Evolutionary conservation across 192 early-diverging fungal species (phyloP).

Genomic region (Backusella tarrabulga): DNA sequence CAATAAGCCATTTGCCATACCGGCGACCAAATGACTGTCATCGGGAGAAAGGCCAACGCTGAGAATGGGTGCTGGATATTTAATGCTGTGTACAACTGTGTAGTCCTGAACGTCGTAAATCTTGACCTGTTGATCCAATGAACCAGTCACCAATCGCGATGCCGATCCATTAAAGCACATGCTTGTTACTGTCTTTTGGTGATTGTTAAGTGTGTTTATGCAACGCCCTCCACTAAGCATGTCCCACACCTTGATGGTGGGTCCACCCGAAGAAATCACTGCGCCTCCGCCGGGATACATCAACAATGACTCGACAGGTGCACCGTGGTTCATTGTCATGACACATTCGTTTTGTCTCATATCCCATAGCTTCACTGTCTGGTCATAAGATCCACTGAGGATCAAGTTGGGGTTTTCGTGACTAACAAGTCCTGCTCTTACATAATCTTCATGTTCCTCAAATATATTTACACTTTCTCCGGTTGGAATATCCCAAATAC

Average conservation of each 20-base stretch:
- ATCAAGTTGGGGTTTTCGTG: slow-evolving; percentile 80
- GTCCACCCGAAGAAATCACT: slow-evolving; percentile 77
- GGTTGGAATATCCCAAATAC: slow-evolving; percentile 92
- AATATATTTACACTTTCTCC: slow-evolving; percentile 69
- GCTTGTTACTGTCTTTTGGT: slow-evolving; percentile 95
- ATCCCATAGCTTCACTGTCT: slow-evolving; percentile 94
- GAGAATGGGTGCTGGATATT: slow-evolving; percentile 89
- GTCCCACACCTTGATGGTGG: slow-evolving; percentile 87
- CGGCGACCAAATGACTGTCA: slow-evolving; percentile 85
- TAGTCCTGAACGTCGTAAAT: slow-evolving; percentile 86
- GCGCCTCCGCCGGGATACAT: slow-evolving; percentile 82
- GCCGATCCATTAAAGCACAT: slow-evolving; percentile 79
- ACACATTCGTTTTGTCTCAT: slow-evolving; percentile 69
- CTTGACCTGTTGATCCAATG: slow-evolving; percentile 96
- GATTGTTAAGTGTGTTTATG: slow-evolving; percentile 81
- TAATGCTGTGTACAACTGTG: slow-evolving; percentile 83
- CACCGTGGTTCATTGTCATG: slow-evolving; percentile 77
- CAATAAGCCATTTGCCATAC: slow-evolving; percentile 89
- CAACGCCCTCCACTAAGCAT: slow-evolving; percentile 74
- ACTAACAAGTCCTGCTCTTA: slow-evolving; percentile 73
- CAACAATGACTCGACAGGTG: slow-evolving; percentile 87
- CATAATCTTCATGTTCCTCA: slow-evolving; percentile 88
- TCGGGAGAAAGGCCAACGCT: slow-evolving; percentile 89
- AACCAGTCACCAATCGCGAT: slow-evolving; percentile 81
- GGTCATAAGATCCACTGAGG: slow-evolving; percentile 92